Percentiles rank a stretch among this genome's conserved stretches.
Conservation (phyloP, 345 rosid genomes). For the Cardamine resedifolia region DNA sequence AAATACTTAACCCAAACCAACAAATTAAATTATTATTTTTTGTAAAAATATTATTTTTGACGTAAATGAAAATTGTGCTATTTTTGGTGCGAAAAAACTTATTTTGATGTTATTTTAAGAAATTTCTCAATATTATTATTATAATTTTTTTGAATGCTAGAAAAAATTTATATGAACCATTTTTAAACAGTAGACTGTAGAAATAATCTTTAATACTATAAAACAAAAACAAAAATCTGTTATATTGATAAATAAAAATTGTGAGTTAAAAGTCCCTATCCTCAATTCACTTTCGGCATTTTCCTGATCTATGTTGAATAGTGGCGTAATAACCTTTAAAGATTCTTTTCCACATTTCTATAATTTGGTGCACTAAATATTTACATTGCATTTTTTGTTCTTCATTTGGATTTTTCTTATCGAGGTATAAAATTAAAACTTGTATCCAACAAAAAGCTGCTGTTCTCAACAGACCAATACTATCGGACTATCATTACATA, state of each 20-base stretch:
- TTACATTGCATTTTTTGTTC: too few species aligned
- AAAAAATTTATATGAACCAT: neutral
- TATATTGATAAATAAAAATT: neutral
- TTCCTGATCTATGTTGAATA: constrained; percentile 3
- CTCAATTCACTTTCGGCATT: constrained; percentile 18
- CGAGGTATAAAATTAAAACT: too few species aligned
- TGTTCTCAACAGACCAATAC: too few species aligned
- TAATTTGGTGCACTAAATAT: neutral
- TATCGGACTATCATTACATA: too few species aligned
- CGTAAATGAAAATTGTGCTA: too few species aligned
- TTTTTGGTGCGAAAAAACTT: too few species aligned
- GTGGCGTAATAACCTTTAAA: constrained; percentile 18
- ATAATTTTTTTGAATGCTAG: neutral
- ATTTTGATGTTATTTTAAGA: too few species aligned
- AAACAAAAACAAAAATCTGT: neutral
- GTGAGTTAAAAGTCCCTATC: constrained; percentile 13
- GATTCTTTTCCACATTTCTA: constrained; percentile 12
- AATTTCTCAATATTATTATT: too few species aligned
- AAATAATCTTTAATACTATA: neutral
- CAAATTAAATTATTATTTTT: too few species aligned
- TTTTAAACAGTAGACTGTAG: neutral
- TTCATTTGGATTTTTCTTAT: neutral
- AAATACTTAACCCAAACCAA: too few species aligned
- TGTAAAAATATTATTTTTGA: too few species aligned
- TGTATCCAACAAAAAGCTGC: too few species aligned